Conservation (phyloP, 2,329 filamentous ascomycete genomes). For the Sclerotinia sclerotiorum region DNA sequence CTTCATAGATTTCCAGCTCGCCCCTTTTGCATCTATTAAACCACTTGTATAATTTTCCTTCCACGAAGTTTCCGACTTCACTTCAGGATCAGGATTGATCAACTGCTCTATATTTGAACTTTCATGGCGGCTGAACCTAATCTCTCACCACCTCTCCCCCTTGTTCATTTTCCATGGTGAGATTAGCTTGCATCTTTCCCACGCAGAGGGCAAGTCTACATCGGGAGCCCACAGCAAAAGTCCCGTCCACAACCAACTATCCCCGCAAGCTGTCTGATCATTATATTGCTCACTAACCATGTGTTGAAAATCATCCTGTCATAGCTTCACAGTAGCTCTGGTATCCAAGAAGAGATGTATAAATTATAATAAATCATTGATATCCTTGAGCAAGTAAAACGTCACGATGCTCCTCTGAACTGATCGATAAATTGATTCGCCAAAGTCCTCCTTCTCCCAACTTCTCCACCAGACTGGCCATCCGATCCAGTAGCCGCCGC, state of each 20-base stretch:
- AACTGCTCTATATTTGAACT: neutral
- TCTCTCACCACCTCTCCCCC: neutral
- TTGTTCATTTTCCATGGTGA: neutral
- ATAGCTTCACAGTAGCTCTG: neutral
- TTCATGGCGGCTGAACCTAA: too few species aligned
- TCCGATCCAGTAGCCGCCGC: slow-evolving; percentile 48
- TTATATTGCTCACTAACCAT: neutral
- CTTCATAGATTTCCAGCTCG: neutral
- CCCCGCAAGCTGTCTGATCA: neutral
- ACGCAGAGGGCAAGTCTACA: neutral
- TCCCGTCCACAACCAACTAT: neutral
- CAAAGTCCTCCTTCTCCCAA: slow-evolving; percentile 57
- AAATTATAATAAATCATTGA: neutral
- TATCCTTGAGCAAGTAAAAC: neutral
- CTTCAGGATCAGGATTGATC: neutral
- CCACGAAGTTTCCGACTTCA: neutral
- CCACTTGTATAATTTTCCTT: too few species aligned
- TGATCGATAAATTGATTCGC: slow-evolving; percentile 63
- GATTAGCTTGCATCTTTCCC: neutral
- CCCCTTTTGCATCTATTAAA: neutral
- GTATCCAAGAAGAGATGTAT: neutral
- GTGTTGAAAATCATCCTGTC: too few species aligned
- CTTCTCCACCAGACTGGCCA: slow-evolving; percentile 50
- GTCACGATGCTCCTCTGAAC: slow-evolving; percentile 46
- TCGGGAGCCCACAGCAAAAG: neutral